phyloP scores from a whole-genome alignment of 306 rosid genomes.

The Lagenaria siceraria region DNA sequence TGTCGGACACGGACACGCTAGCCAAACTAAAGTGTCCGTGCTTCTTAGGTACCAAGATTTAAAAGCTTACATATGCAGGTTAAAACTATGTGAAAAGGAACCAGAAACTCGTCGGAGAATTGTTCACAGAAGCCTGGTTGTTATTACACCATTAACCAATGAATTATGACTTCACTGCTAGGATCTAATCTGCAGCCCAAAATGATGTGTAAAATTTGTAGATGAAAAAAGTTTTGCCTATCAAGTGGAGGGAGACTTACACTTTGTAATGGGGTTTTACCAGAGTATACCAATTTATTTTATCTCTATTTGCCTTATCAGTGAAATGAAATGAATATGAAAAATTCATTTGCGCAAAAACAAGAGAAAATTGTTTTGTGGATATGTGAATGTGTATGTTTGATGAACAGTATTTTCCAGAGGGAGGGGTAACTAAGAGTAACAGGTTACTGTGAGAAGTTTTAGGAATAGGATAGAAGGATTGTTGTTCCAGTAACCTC shows the following conservation, averaged over 20 bases:
- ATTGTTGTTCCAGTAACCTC: constrained; percentile 58
- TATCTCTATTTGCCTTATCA: neutral
- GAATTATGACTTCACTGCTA: neutral
- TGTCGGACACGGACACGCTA: too few relatives aligned
- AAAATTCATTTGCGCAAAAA: neutral
- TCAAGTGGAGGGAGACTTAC: neutral
- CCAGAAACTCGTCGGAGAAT: neutral
- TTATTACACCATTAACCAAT: neutral
- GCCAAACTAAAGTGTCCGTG: too few relatives aligned
- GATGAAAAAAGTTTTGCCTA: neutral
- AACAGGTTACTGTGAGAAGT: neutral
- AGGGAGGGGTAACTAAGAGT: neutral
- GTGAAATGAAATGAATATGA: neutral
- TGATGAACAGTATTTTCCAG: neutral
- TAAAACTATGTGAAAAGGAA: neutral
- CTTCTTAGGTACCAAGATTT: constrained; percentile 3
- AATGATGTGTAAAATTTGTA: neutral
- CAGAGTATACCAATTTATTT: neutral
- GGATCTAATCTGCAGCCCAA: neutral
- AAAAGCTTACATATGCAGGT: constrained; percentile 8
- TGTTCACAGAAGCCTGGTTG: neutral
- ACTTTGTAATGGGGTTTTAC: neutral
- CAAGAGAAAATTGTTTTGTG: neutral
- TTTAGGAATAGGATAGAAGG: neutral
- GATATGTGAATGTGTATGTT: neutral